Conservation (phyloP, 1,139 yeast genomes). For the Protomyces inundatus region DNA sequence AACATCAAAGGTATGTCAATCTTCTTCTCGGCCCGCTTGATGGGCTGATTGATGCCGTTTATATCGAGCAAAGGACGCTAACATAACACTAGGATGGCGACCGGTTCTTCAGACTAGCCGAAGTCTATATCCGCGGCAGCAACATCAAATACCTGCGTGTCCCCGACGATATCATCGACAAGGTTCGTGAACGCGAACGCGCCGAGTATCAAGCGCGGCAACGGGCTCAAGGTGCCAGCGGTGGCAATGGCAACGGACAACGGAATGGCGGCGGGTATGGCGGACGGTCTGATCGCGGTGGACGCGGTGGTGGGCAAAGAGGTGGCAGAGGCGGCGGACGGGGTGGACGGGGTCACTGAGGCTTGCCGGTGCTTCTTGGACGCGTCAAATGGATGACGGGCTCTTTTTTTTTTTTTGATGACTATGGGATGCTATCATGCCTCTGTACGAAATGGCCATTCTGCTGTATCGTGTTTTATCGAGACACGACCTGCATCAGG, state of each 20-base stretch:
- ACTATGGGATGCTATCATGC: no score
- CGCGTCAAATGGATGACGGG: no score
- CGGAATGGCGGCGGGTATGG: slow-evolving; percentile 26
- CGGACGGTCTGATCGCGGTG: slow-evolving; percentile 31
- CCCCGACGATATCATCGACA: slow-evolving; percentile 50
- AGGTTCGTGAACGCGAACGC: slow-evolving; percentile 71
- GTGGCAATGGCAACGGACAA: slow-evolving; percentile 17
- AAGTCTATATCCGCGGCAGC: slow-evolving; percentile 79
- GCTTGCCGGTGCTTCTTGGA: neutral
- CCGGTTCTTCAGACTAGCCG: slow-evolving; percentile 61
- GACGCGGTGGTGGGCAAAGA: slow-evolving; percentile 33
- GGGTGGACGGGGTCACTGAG: slow-evolving; percentile 17
- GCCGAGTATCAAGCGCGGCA: slow-evolving; percentile 42
- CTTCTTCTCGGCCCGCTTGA: neutral
- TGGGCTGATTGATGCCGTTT: neutral
- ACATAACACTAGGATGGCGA: slow-evolving; percentile 48
- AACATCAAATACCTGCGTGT: slow-evolving; percentile 65
- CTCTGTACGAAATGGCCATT: no score
- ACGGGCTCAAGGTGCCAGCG: slow-evolving; percentile 28
- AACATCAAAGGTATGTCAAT: slow-evolving; percentile 47
- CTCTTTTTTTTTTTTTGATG: no score
- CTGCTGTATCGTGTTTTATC: no score
- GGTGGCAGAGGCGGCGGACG: slow-evolving; percentile 28
- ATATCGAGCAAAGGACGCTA: neutral
- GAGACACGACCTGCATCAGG: no score